Conservation (phyloP, 2,329 filamentous ascomycete species). For the Fusarium newnesense region DNA sequence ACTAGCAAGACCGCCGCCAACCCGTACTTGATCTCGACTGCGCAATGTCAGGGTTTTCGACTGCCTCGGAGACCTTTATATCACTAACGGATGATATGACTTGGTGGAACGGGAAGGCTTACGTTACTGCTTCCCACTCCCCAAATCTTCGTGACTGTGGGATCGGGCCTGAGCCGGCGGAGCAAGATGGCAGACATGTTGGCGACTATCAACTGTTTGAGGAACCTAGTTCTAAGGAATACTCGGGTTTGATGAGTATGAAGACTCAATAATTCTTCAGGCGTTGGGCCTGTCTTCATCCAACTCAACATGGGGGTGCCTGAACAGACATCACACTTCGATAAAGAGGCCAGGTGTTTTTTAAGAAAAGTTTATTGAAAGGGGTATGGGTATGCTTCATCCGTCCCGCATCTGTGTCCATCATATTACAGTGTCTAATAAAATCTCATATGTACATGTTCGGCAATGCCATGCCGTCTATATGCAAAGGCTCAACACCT, state of each 20-base stretch:
- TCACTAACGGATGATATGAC: background rate
- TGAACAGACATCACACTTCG: background rate
- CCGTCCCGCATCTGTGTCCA: constrained; percentile 21
- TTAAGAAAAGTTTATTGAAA: constrained; percentile 30
- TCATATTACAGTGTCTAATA: constrained; percentile 36
- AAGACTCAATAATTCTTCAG: background rate
- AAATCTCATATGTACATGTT: constrained; percentile 30
- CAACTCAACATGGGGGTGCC: background rate
- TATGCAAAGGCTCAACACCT: constrained; percentile 7
- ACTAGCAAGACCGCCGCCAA: background rate
- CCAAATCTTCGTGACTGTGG: background rate
- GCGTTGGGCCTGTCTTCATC: background rate
- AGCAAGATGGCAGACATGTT: background rate
- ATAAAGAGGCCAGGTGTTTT: too few relatives aligned
- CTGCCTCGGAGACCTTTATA: background rate
- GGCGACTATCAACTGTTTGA: background rate
- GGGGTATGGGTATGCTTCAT: constrained; percentile 25
- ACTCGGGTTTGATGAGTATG: background rate
- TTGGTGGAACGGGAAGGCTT: background rate
- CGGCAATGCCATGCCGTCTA: constrained; percentile 30
- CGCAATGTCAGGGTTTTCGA: background rate
- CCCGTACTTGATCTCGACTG: background rate
- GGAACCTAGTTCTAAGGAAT: background rate
- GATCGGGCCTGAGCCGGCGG: background rate
- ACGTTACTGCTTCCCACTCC: background rate